Evolutionary conservation across 176 grass and related monocot genomes (phyloP).

Genomic region (Oryza brachyantha): DNA sequence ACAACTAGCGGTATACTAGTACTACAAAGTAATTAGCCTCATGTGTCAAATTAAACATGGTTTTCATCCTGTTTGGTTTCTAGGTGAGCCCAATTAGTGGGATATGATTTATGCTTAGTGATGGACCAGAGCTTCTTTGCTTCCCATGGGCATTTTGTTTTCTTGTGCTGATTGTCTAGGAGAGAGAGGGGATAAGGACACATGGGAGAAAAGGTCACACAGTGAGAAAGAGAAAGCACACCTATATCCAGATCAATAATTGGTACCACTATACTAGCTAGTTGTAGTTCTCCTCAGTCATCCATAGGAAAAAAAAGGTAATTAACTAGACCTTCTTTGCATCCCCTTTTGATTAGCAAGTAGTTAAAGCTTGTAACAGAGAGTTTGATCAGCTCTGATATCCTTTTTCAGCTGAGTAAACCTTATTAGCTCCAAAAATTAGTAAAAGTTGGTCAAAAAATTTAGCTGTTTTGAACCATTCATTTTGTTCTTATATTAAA

Average conservation of each 20-base stretch:
- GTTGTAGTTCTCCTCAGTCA: background rate
- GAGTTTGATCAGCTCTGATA: background rate
- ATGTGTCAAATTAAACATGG: background rate
- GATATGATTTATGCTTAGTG: too few relatives aligned
- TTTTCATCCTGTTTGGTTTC: background rate
- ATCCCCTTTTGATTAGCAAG: background rate
- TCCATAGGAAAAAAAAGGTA: background rate
- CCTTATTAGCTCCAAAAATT: too few relatives aligned
- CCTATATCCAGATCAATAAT: constrained; percentile 21
- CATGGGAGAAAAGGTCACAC: background rate
- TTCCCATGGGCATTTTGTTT: background rate
- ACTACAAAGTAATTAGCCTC: background rate
- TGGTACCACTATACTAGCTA: background rate
- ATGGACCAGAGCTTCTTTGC: background rate
- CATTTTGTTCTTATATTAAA: too few relatives aligned
- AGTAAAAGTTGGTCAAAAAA: too few relatives aligned
- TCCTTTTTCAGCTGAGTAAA: background rate
- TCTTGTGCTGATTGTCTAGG: background rate
- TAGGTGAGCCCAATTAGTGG: background rate
- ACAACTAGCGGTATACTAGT: too few relatives aligned
- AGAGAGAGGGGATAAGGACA: background rate
- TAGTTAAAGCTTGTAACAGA: background rate
- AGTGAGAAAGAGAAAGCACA: constrained; percentile 2
- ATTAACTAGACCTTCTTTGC: background rate
- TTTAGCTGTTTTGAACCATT: too few relatives aligned